Conservation (phyloP, 495 filamentous ascomycete species). For the Penicillium parvum region DNA sequence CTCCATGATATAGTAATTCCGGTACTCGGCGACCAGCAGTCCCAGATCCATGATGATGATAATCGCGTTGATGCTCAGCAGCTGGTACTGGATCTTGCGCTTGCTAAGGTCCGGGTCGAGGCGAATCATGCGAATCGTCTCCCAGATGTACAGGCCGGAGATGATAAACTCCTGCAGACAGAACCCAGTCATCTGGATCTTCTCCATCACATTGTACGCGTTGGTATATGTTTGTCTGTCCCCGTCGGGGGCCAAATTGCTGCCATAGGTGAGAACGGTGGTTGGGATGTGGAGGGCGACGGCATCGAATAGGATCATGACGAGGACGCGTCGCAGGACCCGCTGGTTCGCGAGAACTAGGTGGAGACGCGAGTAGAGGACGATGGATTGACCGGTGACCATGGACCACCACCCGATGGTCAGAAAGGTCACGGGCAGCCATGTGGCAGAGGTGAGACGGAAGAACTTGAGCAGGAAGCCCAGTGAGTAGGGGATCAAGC, state of each 20-base stretch:
- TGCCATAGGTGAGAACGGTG: conserved; percentile 53
- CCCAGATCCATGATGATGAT: conserved; percentile 54
- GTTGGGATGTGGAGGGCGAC: conserved; percentile 53
- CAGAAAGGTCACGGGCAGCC: conserved; percentile 42
- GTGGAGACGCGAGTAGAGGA: conserved; percentile 66
- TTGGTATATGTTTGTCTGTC: conserved; percentile 20
- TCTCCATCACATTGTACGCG: conserved; percentile 56
- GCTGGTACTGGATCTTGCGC: conserved; percentile 53
- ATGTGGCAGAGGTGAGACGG: conserved; percentile 33
- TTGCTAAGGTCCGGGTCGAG: conserved; percentile 40
- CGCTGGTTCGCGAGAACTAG: conserved; percentile 50
- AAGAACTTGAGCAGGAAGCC: conserved; percentile 63
- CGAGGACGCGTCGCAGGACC: conserved; percentile 47
- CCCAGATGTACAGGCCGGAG: conserved; percentile 57
- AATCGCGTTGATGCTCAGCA: conserved; percentile 54
- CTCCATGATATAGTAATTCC: conserved; percentile 53
- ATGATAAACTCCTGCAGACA: conserved; percentile 59
- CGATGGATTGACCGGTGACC: conserved; percentile 63
- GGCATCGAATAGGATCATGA: conserved; percentile 57
- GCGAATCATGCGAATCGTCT: conserved; percentile 47
- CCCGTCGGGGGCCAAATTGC: conserved; percentile 37
- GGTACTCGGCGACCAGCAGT: conserved; percentile 54
- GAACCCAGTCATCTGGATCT: conserved; percentile 61
- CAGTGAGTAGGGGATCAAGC: conserved; percentile 52
- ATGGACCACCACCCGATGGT: conserved; percentile 58